A percentile compares a stretch with the other conserved stretches of the same genome.
These are phyloP conservation scores for Hypsizygus marmoreus DNA, from an alignment of 768 basidiomycete genomes.

Conservation along the genomic window DNA sequence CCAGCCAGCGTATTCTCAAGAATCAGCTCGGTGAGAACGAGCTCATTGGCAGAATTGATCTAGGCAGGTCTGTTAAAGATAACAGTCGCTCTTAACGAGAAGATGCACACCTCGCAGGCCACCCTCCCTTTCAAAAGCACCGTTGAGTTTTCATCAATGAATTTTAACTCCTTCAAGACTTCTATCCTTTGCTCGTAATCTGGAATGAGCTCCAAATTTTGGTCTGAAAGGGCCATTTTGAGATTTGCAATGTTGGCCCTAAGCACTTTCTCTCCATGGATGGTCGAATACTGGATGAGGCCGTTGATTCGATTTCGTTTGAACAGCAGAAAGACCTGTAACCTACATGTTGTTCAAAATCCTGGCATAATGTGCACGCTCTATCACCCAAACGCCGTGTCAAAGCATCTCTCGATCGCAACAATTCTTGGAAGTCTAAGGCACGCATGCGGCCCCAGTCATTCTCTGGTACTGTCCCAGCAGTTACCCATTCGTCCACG, in stretches of 20 bases:
- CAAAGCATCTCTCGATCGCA: conserved; percentile 60
- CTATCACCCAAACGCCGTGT: conserved; percentile 41
- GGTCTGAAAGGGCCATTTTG: conserved; percentile 88
- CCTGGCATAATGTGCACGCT: conserved; percentile 58
- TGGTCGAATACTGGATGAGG: conserved; percentile 60
- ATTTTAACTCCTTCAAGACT: conserved; percentile 87
- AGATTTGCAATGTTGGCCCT: conserved; percentile 74
- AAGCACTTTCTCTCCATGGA: conserved; percentile 78
- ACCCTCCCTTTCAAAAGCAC: conserved; percentile 96
- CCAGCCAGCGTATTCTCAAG: conserved; percentile 90
- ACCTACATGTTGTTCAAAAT: conserved; percentile 80
- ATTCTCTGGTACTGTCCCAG: conserved; percentile 61
- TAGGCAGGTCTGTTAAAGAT: conserved; percentile 30
- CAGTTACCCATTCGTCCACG: conserved; percentile 57
- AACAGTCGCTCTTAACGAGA: not conserved
- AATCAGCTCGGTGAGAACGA: conserved; percentile 94
- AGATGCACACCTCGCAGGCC: conserved; percentile 82
- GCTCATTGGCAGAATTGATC: conserved; percentile 99
- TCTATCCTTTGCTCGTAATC: conserved; percentile 95
- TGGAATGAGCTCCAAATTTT: conserved; percentile 94
- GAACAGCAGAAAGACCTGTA: conserved; percentile 1
- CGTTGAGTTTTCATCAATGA: conserved; percentile 95
- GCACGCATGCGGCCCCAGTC: conserved; percentile 83
- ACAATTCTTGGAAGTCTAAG: conserved; percentile 89
- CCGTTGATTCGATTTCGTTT: conserved; percentile 7